Evolutionary conservation across 805 yeast species (phyloP), one percentile per base, ranked within the genome.

Genomic region (Saccharomycopsis sp.): DNA sequence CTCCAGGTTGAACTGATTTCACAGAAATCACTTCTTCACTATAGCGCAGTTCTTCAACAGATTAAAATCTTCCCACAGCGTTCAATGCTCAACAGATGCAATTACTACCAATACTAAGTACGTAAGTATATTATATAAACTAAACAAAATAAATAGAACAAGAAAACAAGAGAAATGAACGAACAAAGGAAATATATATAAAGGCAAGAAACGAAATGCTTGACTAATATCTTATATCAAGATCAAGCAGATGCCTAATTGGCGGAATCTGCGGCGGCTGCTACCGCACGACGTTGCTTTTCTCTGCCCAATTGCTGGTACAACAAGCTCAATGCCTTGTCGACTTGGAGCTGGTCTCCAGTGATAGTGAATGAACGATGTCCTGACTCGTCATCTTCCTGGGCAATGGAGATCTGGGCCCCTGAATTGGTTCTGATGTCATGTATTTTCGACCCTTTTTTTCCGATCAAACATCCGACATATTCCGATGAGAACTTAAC

Each of bases 381-480:
- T 23, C 80, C 80, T 52, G 81, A 75, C 44, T 81, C 85, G 64
- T 82, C 82, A 56, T 83, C 82, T 65, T 85, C 88, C 58, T 86
- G 83, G 44, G 87, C 83, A 64, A 91, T 88, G 3, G 84, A 82
- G 68, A 91, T 89, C 47, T 83, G 80, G 47, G 96, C 91, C 47
- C 91, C 92, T 54, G 91, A 81, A 41, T 78, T 78, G 65, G 86
- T 83, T 65, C 97, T 80, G 55, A 91, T 86, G 62, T 91, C 96
- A 70, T 87, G 94, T 64, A 91, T 89, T 72, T 96, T 81, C 29
- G 88, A 75, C 47, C 97, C 97, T 63, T 85, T 84, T 64, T 86
- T 86, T 60, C 97, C 97, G 65, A 91, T 89, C 57, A 91, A 77
- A 55, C 96, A 93, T 50, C 97, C 97, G 52, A 91, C 96, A 74